Percentiles rank a stretch among this genome's conserved stretches.
Conservation (phyloP, 2,329 filamentous ascomycete genomes). For the Monosporascus sp. region DNA sequence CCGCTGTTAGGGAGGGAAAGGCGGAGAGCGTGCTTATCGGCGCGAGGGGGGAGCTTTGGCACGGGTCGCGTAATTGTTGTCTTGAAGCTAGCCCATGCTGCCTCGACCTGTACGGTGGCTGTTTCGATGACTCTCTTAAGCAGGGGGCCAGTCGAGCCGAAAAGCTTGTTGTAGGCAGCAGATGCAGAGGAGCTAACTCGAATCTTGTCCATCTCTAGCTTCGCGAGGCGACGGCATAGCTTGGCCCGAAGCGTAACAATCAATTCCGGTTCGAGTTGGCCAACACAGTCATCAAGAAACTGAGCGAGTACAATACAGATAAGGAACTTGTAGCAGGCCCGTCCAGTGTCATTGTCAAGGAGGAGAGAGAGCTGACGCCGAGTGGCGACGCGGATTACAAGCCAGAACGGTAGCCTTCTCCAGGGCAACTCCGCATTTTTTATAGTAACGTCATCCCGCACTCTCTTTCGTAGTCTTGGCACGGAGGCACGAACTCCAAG, state of each 20-base stretch:
- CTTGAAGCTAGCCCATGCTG: conserved; percentile 37
- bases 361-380: conserved; percentile 43
- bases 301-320: conserved; percentile 42
- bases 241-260: conserved; percentile 42
- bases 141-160: conserved; percentile 21
- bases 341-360: conserved; percentile 35
- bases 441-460: conserved; percentile 58
- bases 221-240: conserved; percentile 51
- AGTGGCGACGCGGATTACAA: conserved; percentile 53
- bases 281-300: conserved; percentile 36
- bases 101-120: conserved; percentile 25
- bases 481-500: conserved; percentile 37
- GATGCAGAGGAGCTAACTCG: not conserved
- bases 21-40: conserved; percentile 15
- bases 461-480: conserved; percentile 45
- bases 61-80: conserved; percentile 30
- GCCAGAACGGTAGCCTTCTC: conserved; percentile 57
- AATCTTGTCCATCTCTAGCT: conserved; percentile 41
- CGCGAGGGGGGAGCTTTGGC: conserved; percentile 25
- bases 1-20: conserved; percentile 38
- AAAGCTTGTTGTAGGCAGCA: conserved; percentile 14
- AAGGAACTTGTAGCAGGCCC: conserved; percentile 51
- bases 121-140: conserved; percentile 25
- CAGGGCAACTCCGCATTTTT: conserved; percentile 46
- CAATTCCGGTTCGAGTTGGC: conserved; percentile 26